These are phyloP conservation scores for Arthrinium puccinioides DNA, from an alignment of 2,329 filamentous ascomycete species.

Conservation along the genomic window DNA sequence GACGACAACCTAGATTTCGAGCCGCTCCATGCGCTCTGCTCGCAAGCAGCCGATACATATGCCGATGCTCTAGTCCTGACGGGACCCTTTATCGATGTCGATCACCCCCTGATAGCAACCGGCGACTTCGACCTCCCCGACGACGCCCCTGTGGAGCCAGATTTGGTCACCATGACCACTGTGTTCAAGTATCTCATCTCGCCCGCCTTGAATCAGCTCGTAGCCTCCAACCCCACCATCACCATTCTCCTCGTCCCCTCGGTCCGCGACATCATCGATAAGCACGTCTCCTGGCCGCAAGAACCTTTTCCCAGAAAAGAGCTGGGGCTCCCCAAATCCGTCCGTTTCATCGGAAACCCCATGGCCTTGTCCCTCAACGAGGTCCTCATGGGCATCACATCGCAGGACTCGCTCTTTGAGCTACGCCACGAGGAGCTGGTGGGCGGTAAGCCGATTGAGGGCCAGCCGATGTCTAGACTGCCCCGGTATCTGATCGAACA, in stretches of 20 bases:
- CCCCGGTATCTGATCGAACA: slow-evolving; percentile 79
- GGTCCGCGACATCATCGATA: slow-evolving; percentile 59
- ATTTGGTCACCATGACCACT: slow-evolving; percentile 72
- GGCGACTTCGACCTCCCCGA: slow-evolving; percentile 73
- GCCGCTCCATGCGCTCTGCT: slow-evolving; percentile 74
- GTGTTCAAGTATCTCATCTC: slow-evolving; percentile 79
- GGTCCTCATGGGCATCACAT: slow-evolving; percentile 70
- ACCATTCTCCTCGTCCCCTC: slow-evolving; percentile 80
- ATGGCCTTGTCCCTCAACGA: slow-evolving; percentile 89
- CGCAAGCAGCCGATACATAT: slow-evolving; percentile 64
- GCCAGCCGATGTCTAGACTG: slow-evolving; percentile 63
- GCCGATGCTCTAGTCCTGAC: slow-evolving; percentile 74
- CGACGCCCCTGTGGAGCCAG: slow-evolving; percentile 60
- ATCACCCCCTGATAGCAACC: slow-evolving; percentile 79
- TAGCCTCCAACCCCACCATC: slow-evolving; percentile 62
- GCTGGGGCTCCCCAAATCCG: slow-evolving; percentile 70
- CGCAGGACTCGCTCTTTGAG: slow-evolving; percentile 79
- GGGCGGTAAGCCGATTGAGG: slow-evolving; percentile 41
- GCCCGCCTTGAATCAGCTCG: slow-evolving; percentile 63
- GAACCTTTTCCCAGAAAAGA: slow-evolving; percentile 59
- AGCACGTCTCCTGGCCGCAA: slow-evolving; percentile 60
- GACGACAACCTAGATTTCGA: slow-evolving; percentile 91
- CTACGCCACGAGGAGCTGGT: slow-evolving; percentile 67
- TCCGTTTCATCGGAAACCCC: slow-evolving; percentile 77
- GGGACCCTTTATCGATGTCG: slow-evolving; percentile 85